Conservation (phyloP, 2,329 filamentous ascomycete genomes). For the Pestalotiopsis sp. region DNA sequence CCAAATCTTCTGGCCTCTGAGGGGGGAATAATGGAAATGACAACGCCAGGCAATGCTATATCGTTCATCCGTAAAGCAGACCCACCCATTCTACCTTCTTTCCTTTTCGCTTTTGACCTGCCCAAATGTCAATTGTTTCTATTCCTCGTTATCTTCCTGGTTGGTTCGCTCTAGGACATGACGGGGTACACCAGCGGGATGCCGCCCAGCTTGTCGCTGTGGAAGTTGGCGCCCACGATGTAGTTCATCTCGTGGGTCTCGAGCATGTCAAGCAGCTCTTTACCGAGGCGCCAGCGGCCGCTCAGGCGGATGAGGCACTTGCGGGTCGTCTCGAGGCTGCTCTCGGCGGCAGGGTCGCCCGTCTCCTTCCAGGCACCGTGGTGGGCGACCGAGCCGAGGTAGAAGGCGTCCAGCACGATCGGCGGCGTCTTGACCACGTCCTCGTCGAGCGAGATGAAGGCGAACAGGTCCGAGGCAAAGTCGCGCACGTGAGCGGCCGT, state of each 20-base stretch:
- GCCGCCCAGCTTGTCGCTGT: constrained; percentile 2
- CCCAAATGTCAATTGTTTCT: neutral
- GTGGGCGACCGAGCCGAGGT: constrained; percentile 16
- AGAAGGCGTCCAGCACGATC: constrained; percentile 21
- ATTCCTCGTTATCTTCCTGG: neutral
- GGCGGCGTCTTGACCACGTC: constrained; percentile 20
- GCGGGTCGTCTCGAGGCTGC: constrained; percentile 11
- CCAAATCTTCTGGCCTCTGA: neutral
- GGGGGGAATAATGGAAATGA: neutral
- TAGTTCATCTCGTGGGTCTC: constrained; percentile 10
- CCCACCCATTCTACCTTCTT: neutral
- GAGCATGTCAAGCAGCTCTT: constrained; percentile 14
- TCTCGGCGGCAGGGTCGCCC: neutral
- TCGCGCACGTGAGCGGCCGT: constrained; percentile 16
- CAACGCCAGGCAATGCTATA: neutral
- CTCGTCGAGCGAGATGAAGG: constrained; percentile 14
- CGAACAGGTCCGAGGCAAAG: constrained; percentile 15
- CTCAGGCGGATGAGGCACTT: constrained; percentile 17
- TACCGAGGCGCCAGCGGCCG: constrained; percentile 19
- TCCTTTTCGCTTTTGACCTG: neutral
- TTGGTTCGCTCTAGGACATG: neutral
- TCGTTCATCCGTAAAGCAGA: neutral
- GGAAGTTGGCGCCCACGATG: constrained; percentile 6
- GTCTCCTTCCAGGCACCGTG: neutral
- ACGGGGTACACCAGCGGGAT: constrained; percentile 2